Percentiles rank a stretch among this genome's conserved stretches.
Evolutionary conservation across 31 red algal species (phyloP).

Genomic region (Porphyra umbilicalis): DNA sequence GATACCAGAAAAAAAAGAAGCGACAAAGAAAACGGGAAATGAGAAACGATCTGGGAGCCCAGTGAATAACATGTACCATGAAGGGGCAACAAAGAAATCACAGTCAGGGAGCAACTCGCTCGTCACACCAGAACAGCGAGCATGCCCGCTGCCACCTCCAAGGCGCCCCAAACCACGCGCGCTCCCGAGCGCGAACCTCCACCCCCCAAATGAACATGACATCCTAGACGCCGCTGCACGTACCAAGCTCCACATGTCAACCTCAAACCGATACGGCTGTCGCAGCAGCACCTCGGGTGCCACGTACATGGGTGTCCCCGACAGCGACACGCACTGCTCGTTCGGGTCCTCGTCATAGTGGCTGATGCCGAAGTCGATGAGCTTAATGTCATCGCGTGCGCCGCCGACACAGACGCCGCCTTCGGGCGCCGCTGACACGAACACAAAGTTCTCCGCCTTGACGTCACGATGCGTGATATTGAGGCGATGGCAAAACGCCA

Average conservation of each 20-base stretch:
- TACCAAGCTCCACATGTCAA: constrained; percentile 62
- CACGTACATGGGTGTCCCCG: constrained; percentile 93
- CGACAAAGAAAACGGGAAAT: no score
- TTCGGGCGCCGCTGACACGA: constrained; percentile 32
- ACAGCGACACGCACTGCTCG: constrained; percentile 59
- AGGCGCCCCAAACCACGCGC: no score
- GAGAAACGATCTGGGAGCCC: no score
- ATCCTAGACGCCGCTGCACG: neutral
- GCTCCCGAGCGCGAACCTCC: no score
- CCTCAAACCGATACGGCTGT: constrained; percentile 81
- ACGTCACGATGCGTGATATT: constrained; percentile 94
- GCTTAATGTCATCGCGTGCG: constrained; percentile 27
- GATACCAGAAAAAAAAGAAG: no score
- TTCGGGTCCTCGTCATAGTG: constrained; percentile 60
- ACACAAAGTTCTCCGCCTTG: constrained; percentile 96
- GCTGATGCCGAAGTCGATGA: constrained; percentile 71
- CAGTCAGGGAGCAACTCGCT: no score
- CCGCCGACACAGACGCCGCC: constrained; percentile 19
- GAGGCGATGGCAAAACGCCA: constrained; percentile 66
- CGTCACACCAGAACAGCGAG: no score
- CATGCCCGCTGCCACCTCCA: no score
- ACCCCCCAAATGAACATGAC: no score
- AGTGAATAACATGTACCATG: no score
- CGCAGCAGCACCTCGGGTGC: constrained; percentile 88
- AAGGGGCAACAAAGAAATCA: no score